These are phyloP conservation scores for Sclerotiophoma versabilis DNA, from an alignment of 2,329 filamentous ascomycete species.

Conservation along the genomic window DNA sequence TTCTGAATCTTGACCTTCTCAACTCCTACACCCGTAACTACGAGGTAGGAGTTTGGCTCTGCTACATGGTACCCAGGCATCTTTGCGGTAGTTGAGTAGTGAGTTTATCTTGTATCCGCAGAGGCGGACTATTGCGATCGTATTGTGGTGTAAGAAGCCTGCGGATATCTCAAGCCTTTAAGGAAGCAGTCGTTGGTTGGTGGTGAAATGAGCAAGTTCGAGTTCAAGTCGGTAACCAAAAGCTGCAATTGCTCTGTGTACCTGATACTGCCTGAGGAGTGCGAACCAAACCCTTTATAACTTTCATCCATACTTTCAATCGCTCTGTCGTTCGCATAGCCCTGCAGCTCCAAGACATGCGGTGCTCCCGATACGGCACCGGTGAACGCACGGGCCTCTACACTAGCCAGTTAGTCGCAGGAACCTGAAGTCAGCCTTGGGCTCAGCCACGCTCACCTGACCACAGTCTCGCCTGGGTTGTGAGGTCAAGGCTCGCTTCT, in stretches of 20 bases:
- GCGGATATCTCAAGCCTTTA: too few relatives aligned
- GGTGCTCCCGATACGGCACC: slow-evolving; percentile 13
- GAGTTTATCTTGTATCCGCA: not conserved
- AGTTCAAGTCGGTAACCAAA: not conserved
- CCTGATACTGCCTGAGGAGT: not conserved
- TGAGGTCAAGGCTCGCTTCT: not conserved
- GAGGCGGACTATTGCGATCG: not conserved
- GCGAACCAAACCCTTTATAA: slow-evolving; percentile 6
- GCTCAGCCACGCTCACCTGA: slow-evolving; percentile 16
- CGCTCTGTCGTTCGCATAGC: not conserved
- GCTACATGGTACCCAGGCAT: slow-evolving; percentile 71
- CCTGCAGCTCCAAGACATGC: not conserved
- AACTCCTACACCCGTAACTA: slow-evolving; percentile 81
- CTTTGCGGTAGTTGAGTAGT: slow-evolving; percentile 11
- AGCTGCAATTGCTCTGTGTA: too few relatives aligned
- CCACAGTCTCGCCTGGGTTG: not conserved
- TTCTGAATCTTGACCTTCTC: slow-evolving; percentile 79
- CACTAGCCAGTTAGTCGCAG: not conserved
- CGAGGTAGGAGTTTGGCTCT: slow-evolving; percentile 82
- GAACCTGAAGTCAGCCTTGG: slow-evolving; percentile 24
- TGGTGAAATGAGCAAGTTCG: not conserved
- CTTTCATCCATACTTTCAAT: not conserved
- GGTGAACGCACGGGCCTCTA: slow-evolving; percentile 7
- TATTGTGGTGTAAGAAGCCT: too few relatives aligned
- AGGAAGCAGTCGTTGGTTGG: not conserved